phyloP scores from a whole-genome alignment of 164 flowering plant genomes.

The Taxillus chinensis region DNA sequence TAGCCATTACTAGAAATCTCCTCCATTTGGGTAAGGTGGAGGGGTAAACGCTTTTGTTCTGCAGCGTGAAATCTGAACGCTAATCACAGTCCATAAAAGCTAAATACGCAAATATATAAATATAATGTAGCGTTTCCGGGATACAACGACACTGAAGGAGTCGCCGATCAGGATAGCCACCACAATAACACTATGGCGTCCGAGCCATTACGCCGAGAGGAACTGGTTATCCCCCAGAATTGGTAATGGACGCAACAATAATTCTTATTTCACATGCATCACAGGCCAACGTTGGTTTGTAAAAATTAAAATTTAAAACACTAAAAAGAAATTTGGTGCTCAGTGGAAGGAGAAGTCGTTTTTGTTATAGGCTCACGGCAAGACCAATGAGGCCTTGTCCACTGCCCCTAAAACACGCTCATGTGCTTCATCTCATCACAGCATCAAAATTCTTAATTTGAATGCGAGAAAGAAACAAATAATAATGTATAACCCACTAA shows the following conservation, averaged over 20 bases:
- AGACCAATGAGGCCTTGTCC: not conserved
- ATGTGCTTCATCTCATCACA: not conserved
- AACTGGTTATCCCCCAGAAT: not conserved
- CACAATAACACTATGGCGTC: not conserved
- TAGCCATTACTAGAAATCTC: too few relatives aligned
- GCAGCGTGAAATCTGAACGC: too few relatives aligned
- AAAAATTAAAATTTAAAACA: not conserved
- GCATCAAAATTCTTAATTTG: not conserved
- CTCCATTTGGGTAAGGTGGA: too few relatives aligned
- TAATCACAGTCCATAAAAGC: too few relatives aligned
- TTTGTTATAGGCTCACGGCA: not conserved
- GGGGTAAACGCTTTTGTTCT: too few relatives aligned
- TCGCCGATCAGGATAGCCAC: not conserved
- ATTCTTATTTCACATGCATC: not conserved
- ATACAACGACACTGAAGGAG: not conserved
- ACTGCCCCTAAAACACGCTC: not conserved
- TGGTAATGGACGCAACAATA: not conserved
- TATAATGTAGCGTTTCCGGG: not conserved
- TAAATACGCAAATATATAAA: too few relatives aligned
- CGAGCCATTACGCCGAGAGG: not conserved
- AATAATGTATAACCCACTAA: not conserved
- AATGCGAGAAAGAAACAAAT: not conserved
- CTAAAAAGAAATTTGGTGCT: not conserved
- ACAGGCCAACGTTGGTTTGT: not conserved
- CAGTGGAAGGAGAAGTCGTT: slow-evolving; percentile 3